Evolutionary conservation across 208 protist genomes (phyloP), one percentile per base, ranked within the genome.

Genomic region (Herpetomonas tarakana): DNA sequence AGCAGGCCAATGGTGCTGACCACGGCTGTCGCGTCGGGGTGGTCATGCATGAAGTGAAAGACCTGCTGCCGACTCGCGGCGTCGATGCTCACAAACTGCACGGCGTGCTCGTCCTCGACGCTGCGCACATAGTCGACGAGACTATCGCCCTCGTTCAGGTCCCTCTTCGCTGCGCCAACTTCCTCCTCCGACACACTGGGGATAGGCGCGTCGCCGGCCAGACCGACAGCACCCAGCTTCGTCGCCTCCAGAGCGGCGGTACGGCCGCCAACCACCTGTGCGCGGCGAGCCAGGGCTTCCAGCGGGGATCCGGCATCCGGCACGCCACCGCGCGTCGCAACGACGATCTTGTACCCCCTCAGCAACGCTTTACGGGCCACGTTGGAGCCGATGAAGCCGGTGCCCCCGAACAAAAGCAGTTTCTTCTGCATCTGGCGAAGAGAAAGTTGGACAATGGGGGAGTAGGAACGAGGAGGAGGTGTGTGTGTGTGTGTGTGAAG

Each of bases 401-500:
- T 94, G 9, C 85, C 88, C 22, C 88, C 88, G 65, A 94, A 91
- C n/a, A 92, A 52, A 4, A 94, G 56, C n/a, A 94, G 39, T 54
- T 94, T 94, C 57, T 74, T 74, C 38, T 81, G 71, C 65, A 74
- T 75, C 6, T 27, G 19, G 49, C n/a, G 55, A 28, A 58, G 31
- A 52, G 54, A 3, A 28, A 57, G 38, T 30, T 46, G 30, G 26
- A 41, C 22, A 41, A 52, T 19, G 41, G 2, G 45, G 44, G n/a
- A 16, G 51, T 27, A 61, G 2, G 7, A 46, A 61, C 19, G 7
- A 27, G 51, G 51, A 50, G 51, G 44, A 31, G 31, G n/a, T 24
- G 25, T n/a, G n/a, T n/a, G n/a, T n/a, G n/a, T n/a, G n/a, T n/a
- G n/a, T n/a, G n/a, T n/a, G n/a, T n/a, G n/a, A 29, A 26, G 39